Evolutionary conservation across 768 basidiomycete genomes (phyloP).

Genomic region (Psilocybe subaeruginosa): DNA sequence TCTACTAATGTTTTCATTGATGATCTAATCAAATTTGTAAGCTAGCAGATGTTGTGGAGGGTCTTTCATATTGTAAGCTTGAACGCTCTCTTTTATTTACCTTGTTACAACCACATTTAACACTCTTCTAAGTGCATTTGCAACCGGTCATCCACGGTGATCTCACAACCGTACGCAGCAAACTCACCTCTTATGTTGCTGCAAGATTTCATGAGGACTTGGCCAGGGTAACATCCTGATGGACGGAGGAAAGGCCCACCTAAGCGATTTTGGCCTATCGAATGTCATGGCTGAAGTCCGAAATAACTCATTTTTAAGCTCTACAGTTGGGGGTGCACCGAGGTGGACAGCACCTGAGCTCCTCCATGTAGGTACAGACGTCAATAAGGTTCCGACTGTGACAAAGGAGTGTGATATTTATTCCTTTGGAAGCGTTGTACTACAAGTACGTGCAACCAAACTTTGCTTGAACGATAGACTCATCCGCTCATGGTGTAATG

Average conservation of each 20-base stretch:
- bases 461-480: too few species aligned
- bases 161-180: constrained; percentile 4
- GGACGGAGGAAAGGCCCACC: constrained; percentile 30
- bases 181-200: neutral
- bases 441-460: constrained; percentile 13
- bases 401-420: constrained; percentile 32
- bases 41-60: constrained; percentile 7
- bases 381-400: constrained; percentile 2
- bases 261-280: constrained; percentile 41
- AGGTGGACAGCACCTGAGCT: constrained; percentile 40
- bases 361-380: constrained; percentile 9
- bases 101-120: too few species aligned
- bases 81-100: neutral
- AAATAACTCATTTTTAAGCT: constrained; percentile 25
- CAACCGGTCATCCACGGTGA: constrained; percentile 10
- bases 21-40: neutral
- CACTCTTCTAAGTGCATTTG: constrained; percentile 3
- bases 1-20: too few species aligned
- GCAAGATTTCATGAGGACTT: neutral
- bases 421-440: constrained; percentile 38
- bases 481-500: too few species aligned
- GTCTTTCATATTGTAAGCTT: constrained; percentile 5
- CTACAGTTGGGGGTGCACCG: constrained; percentile 31
- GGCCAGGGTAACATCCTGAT: constrained; percentile 38
- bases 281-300: constrained; percentile 25